Base-by-base conservation (phyloP, 441 rosid genomes). In the Euphorbia corollata region DNA sequence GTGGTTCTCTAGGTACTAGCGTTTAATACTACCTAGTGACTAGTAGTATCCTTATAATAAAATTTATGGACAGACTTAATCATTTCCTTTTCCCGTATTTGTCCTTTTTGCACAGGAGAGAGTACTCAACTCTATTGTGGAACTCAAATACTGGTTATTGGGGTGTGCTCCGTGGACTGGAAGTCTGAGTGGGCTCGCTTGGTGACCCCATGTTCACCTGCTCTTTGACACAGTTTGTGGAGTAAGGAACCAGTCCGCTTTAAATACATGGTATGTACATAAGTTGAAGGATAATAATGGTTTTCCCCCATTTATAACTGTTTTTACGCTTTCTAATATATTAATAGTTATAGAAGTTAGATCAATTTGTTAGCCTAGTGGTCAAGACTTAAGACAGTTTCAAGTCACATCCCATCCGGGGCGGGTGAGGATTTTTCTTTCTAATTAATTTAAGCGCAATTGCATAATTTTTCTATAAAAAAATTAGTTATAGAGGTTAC, bases 71-170 rank as follows among this genome's bases (percentile, higher is more conserved):
- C 24, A 55, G 48, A 53, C 68, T 60, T 78, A 72, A 78, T 68
- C 55, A 64, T 69, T 67, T 72, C 67, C 24, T 74, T 43, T 66
- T 54, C 65, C 59, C 69, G 61, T 45, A 69, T 78, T 77, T 77
- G 62, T 68, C 50, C 20, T 59, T 73, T 65, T 66, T 68, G 63
- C 62, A 72, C 76, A 72, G 81, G 81, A 65, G 22, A 64, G 64
- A 58, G 73, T 59, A 39, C 59, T 50, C 53, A 41, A 32, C 12
- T 16, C 47, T 9, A 18, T 39, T 51, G 68, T 65, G 72, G 63
- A 57, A 30, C 41, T 68, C 62, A 19, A 24, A 48, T 20, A 19
- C 15, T 45, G 64, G 57, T 65, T 11, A 38, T 30, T 65, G 66
- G 65, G 62, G n/a, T 64, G 67, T 69, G 64, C 63, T 59, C 72